phyloP scores from a whole-genome alignment of 2,329 filamentous ascomycete genomes.

The Monosporascus sp. region DNA sequence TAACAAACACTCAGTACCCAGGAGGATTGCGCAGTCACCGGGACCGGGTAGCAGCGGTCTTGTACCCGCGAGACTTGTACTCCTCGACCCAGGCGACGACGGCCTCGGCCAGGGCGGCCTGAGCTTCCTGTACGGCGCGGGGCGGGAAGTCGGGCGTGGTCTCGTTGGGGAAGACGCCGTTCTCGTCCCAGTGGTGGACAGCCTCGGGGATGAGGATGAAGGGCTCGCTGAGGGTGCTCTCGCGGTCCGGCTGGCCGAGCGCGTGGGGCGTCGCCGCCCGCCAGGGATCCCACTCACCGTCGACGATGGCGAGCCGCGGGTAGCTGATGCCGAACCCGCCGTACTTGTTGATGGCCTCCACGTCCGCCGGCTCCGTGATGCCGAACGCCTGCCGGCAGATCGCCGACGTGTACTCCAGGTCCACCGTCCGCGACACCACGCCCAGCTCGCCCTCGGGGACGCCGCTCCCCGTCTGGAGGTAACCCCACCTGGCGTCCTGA shows the following conservation, averaged over 20 bases:
- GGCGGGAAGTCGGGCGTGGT: constrained; percentile 56
- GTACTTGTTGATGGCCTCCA: constrained; percentile 68
- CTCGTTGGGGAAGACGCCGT: constrained; percentile 60
- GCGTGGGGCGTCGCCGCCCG: constrained; percentile 67
- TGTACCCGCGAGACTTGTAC: constrained; percentile 23
- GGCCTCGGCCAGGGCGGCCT: constrained; percentile 54
- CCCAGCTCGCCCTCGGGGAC: constrained; percentile 61
- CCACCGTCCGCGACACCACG: constrained; percentile 66
- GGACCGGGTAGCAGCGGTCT: background rate
- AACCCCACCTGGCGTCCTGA: constrained; percentile 60
- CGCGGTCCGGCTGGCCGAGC: constrained; percentile 49
- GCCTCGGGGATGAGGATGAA: constrained; percentile 66
- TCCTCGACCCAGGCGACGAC: constrained; percentile 65
- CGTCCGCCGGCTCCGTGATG: constrained; percentile 58
- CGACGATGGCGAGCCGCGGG: constrained; percentile 70
- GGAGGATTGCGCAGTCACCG: no score
- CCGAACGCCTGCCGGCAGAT: constrained; percentile 67
- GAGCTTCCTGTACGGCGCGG: constrained; percentile 51
- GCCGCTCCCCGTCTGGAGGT: constrained; percentile 67
- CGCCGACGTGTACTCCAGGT: constrained; percentile 55
- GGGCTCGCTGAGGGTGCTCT: constrained; percentile 60
- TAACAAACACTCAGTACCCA: no score
- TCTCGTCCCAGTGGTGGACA: constrained; percentile 80
- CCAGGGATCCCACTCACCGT: constrained; percentile 79
- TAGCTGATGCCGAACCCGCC: constrained; percentile 71